These are phyloP conservation scores for Vitis cinerea DNA, from an alignment of 164 flowering plant genomes.

Conservation along the genomic window DNA sequence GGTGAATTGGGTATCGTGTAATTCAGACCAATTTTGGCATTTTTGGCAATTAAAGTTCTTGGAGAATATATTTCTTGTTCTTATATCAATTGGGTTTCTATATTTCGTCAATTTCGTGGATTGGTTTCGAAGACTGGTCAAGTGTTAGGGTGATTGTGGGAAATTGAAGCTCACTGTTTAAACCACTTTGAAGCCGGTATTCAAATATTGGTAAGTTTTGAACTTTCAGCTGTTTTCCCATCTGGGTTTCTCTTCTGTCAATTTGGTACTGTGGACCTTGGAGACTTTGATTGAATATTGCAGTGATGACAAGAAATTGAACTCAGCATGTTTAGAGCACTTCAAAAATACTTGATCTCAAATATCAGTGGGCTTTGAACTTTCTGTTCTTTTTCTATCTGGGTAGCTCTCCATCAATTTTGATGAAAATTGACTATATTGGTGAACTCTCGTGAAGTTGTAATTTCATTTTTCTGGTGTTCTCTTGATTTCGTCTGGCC, in stretches of 20 bases:
- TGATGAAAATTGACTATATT: neutral
- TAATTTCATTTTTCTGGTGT: neutral
- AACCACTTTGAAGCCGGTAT: too few species aligned
- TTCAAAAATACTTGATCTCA: neutral
- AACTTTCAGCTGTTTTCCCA: too few species aligned
- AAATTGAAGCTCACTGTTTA: too few species aligned
- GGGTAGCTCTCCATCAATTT: neutral
- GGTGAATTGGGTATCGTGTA: slow-evolving; percentile 14
- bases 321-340: neutral
- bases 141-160: too few species aligned
- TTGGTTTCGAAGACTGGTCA: neutral
- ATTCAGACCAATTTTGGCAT: neutral
- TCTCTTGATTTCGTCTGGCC: too few species aligned
- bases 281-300: neutral
- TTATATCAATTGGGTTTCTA: neutral
- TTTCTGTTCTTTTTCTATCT: neutral
- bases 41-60: neutral
- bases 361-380: neutral
- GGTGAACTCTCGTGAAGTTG: slow-evolving; percentile 6
- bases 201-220: too few species aligned
- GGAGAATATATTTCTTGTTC: too few species aligned
- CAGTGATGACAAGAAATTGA: neutral
- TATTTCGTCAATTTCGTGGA: neutral
- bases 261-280: too few species aligned
- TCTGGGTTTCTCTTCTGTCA: too few species aligned